Base-by-base conservation (phyloP, 2,329 filamentous ascomycete genomes). In the Didymella arachidicola region DNA sequence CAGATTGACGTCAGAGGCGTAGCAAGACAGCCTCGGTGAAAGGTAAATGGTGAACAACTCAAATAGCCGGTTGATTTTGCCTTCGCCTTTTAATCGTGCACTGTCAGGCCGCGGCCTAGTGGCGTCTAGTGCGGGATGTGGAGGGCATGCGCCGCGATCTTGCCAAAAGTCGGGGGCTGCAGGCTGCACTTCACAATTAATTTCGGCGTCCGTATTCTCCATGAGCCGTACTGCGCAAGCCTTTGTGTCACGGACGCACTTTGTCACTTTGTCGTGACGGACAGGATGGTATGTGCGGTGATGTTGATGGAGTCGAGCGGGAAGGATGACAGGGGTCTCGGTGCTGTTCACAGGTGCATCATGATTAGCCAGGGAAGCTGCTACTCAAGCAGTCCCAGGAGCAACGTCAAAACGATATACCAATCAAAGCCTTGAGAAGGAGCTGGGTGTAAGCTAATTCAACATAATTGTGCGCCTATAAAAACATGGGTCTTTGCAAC, bases 81-180 rank as follows among this genome's bases (percentile, higher is more conserved):
- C 16, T 39, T 27, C 12, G 25, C 29, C 25, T 10, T 39, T 16
- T 26, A 19, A 25, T 19, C 27, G 18, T 19, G 22, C 26, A 7
- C n/a, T n/a, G 29, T 50, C 45, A 45, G 7, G 27, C n/a, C 30
- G 43, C 26, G 18, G 55, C 39, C 25, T 19, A 34, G 25, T 43
- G 41, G 3, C 41, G 30, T 18, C 29, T 34, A 8, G n/a, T 11
- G 10, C 53, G 54, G 54, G 16, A 59, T 59, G 56, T 59, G 56
- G 56, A 41, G 56, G 56, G 39, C 26, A 41, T 25, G 14, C 14
- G 14, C 4, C 26, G 34, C 34, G n/a, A 12, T n/a, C 43, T 10
- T 18, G 43, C 51, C 43, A 41, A 44, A 42, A 45, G 18, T 26
- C 41, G 30, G 56, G 26, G 50, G 34, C 30, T 26, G n/a, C 42